Evolutionary conservation across 1,284 basidiomycete genomes (phyloP).

Genomic region (Kwoniella shivajii): DNA sequence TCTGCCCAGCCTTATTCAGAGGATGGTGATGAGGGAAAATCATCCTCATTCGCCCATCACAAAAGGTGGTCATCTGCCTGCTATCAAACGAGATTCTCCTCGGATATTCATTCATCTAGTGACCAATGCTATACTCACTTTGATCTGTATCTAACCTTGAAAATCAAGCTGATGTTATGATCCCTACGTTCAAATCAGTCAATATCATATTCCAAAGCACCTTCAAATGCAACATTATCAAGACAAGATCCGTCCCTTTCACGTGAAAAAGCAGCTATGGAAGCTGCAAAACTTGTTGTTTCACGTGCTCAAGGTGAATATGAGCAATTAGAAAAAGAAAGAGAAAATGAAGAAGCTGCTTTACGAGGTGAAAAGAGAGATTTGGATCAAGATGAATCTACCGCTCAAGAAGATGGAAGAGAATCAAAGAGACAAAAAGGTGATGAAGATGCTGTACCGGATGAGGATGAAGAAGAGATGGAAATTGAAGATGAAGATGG

Average conservation of each 20-base stretch:
- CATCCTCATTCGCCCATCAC: background rate
- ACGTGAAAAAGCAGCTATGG: conserved; percentile 59
- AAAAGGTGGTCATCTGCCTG: too few relatives aligned
- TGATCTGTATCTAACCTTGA: too few relatives aligned
- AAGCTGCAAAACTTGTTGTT: conserved; percentile 51
- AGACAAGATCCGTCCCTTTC: conserved; percentile 61
- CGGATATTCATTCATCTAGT: background rate
- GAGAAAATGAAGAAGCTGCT: conserved; percentile 64
- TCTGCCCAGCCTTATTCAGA: background rate
- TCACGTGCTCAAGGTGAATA: conserved; percentile 58
- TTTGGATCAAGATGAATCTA: conserved; percentile 50
- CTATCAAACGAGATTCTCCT: background rate
- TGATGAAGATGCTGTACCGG: conserved; percentile 30
- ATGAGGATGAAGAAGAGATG: conserved; percentile 50
- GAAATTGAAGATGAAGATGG: conserved; percentile 54
- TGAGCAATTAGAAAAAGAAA: conserved; percentile 62
- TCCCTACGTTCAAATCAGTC: conserved; percentile 58
- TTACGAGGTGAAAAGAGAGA: conserved; percentile 53
- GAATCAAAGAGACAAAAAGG: conserved; percentile 40
- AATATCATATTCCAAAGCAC: conserved; percentile 82
- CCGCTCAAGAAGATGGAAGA: conserved; percentile 58
- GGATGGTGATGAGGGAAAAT: background rate
- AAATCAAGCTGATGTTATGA: too few relatives aligned
- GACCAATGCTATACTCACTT: background rate
- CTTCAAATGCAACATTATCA: conserved; percentile 75